Conservation (phyloP, 2,329 filamentous ascomycete species). For the Fusarium sp. region DNA sequence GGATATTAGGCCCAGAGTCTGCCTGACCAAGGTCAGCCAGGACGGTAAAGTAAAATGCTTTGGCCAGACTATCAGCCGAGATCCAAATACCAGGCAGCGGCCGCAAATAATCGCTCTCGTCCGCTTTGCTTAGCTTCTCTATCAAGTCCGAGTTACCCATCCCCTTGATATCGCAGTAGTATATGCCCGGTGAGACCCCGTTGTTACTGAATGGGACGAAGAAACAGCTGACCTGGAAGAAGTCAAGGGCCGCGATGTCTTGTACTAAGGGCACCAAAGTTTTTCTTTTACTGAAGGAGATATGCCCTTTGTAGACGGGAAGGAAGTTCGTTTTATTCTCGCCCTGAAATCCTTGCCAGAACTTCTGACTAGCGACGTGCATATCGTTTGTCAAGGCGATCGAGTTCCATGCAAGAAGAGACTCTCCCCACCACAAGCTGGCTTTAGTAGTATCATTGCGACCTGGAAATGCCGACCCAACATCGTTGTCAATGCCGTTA, state of each 20-base stretch:
- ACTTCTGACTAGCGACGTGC: background rate
- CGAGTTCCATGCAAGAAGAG: background rate
- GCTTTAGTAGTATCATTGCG: background rate
- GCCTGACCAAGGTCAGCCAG: background rate
- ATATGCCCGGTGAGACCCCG: no score
- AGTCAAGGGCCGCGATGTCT: no score
- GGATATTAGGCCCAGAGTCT: accelerated
- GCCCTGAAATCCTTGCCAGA: background rate
- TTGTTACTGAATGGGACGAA: background rate
- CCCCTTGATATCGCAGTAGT: no score
- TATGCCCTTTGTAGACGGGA: background rate
- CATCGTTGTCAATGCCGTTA: background rate
- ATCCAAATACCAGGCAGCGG: background rate
- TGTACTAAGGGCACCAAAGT: background rate
- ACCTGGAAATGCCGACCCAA: background rate
- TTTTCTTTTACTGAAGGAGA: background rate
- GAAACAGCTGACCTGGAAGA: background rate
- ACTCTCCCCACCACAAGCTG: background rate
- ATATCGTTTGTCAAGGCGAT: background rate
- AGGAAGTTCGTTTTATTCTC: background rate
- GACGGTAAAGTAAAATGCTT: background rate
- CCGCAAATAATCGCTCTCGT: background rate
- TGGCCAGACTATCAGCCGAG: background rate
- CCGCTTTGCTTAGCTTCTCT: background rate
- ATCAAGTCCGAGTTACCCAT: background rate